Conservation (phyloP, 176 grass and related monocot species). For the Otatea glauca region DNA sequence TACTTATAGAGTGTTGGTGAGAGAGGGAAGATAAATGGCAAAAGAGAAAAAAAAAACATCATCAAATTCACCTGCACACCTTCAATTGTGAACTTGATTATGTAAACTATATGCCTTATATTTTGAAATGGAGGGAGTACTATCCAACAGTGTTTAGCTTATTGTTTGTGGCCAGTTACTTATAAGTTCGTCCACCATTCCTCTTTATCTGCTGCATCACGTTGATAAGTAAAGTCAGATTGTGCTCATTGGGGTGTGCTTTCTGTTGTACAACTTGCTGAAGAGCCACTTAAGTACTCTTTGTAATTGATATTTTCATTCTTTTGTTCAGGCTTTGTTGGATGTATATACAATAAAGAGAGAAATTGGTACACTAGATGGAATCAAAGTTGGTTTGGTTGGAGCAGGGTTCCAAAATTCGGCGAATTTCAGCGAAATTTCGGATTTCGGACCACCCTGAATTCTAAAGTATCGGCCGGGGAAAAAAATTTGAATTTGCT, state of each 20-base stretch:
- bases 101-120: background rate
- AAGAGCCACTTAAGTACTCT: conserved; percentile 16
- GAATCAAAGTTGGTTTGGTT: conserved; percentile 86
- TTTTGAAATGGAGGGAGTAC: background rate
- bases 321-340: conserved; percentile 71
- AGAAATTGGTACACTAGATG: conserved; percentile 83
- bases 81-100: background rate
- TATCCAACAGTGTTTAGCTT: conserved; percentile 2
- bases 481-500: too few species aligned
- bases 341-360: conserved; percentile 97
- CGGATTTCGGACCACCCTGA: too few species aligned
- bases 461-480: too few species aligned
- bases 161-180: background rate
- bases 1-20: background rate
- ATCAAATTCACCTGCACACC: background rate
- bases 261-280: conserved; percentile 4
- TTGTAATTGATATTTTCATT: conserved; percentile 34
- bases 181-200: background rate
- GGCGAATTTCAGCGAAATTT: too few species aligned
- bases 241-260: background rate
- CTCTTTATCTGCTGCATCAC: background rate
- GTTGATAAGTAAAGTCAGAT: conserved; percentile 24
- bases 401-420: too few species aligned
- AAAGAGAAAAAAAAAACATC: background rate
- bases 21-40: background rate